Evolutionary conservation across 805 yeast genomes (phyloP).

Genomic region (Kregervanrija fluxuum): DNA sequence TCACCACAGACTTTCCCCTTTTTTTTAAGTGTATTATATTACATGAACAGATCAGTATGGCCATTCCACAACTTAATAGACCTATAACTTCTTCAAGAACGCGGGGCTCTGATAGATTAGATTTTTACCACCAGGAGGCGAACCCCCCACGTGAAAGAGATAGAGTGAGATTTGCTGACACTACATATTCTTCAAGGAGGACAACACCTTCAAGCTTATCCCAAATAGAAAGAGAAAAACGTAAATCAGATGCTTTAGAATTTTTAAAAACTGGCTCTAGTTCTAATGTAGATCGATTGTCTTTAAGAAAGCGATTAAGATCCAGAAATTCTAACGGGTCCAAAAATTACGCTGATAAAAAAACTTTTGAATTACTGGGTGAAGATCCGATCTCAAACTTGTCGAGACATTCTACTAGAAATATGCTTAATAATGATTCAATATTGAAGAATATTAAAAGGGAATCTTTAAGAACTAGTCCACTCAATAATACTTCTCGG

Average conservation of each 20-base stretch:
- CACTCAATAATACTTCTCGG: background rate
- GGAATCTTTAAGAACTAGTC: conserved; percentile 8
- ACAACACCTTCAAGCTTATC: background rate
- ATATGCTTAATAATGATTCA: conserved; percentile 12
- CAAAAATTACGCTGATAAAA: conserved; percentile 6
- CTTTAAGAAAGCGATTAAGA: conserved; percentile 1
- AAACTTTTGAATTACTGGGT: conserved; percentile 21
- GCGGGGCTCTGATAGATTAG: no score
- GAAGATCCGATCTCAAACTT: conserved; percentile 23
- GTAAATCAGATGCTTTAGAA: conserved; percentile 10
- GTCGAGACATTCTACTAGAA: conserved; percentile 4
- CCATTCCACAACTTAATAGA: no score
- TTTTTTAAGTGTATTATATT: no score
- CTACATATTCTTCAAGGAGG: background rate
- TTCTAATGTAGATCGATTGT: background rate
- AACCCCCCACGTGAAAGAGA: no score
- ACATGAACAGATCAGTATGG: no score
- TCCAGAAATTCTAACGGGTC: conserved; percentile 1
- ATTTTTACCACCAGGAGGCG: no score
- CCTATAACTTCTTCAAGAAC: no score
- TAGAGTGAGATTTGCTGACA: background rate
- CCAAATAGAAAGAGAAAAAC: conserved; percentile 6
- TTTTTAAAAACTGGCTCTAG: conserved; percentile 8
- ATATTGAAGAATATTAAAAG: conserved; percentile 14
- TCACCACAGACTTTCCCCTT: no score